Base-by-base conservation (phyloP, 352 stramenopile species). In the Aphanomyces euteiches region DNA sequence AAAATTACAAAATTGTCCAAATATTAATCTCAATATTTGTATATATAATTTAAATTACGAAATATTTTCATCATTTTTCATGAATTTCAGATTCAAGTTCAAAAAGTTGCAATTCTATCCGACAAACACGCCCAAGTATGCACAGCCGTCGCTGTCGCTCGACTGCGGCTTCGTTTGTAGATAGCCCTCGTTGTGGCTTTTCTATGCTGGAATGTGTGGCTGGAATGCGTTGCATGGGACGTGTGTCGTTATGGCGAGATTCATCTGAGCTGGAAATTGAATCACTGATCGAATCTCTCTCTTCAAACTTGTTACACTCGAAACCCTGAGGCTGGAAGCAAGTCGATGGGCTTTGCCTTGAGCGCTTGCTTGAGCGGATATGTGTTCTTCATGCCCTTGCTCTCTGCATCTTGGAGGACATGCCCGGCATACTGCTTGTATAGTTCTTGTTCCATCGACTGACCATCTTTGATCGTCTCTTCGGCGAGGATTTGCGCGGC, bases 281-380 rank as follows among this genome's bases (percentile, higher is more conserved):
- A 53, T 53, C 45, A n/a, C n/a, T 53, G 45, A n/a, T 53, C 1
- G 45, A 53, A 53, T 19, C 45, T 15, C n/a, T 19, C 45, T n/a
- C 13, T 53, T 53, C n/a, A 53, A 53, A 53, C 13, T n/a, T 53
- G n/a, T 37, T 88, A 90, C 37, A 92, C 74, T 64, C 85, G 85
- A 63, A 92, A 92, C 39, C 83, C 83, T 28, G 81, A 88, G 12
- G 83, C 85, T 12, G 80, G 79, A 50, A 92, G 76, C 50, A 91
- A 73, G 40, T 91, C 85, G 34, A 93, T 83, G 40, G 80, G 78
- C 38, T 90, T 90, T 72, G 89, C 83, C 3, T 82, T 73, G 12
- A 90, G 45, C 3, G 83, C 85, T 67, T 91, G 88, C 69, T 91
- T 78, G 72, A 93, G 87, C 4, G 85, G 85, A 65, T 82, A 85